Conservation (phyloP, 2,329 filamentous ascomycete species). For the Paracamarosporium sp. region DNA sequence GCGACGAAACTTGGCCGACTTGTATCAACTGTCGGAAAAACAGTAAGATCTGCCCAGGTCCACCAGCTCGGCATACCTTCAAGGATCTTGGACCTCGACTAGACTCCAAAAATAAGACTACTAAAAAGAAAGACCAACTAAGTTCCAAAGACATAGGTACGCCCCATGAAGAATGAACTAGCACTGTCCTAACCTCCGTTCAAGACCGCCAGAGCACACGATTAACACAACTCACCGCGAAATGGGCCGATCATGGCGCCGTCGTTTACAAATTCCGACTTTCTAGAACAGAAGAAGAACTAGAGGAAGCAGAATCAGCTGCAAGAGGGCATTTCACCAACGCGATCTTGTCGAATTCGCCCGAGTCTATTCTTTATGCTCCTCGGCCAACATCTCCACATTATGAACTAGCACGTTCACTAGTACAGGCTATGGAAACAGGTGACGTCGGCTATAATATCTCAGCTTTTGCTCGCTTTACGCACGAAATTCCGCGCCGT, state of each 20-base stretch:
- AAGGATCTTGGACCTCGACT: constrained; percentile 33
- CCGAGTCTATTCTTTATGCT: constrained; percentile 21
- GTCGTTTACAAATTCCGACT: constrained; percentile 38
- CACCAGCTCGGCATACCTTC: constrained; percentile 41
- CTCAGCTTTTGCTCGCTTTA: constrained; percentile 40
- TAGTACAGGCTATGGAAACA: constrained; percentile 31
- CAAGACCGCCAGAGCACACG: constrained; percentile 21
- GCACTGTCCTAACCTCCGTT: background rate
- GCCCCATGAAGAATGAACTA: background rate
- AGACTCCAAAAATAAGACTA: constrained; percentile 1
- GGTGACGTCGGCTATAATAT: constrained; percentile 38
- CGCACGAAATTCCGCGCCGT: constrained; percentile 35
- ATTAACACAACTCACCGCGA: constrained; percentile 33
- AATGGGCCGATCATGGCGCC: constrained; percentile 32
- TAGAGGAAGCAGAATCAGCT: constrained; percentile 10
- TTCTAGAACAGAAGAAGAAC: constrained; percentile 13
- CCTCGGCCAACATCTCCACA: constrained; percentile 35
- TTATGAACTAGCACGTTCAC: constrained; percentile 33
- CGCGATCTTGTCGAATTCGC: constrained; percentile 16
- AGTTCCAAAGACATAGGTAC: background rate
- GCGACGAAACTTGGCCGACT: constrained; percentile 42
- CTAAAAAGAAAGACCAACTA: background rate
- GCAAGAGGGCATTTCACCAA: constrained; percentile 11
- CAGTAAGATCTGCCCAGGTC: constrained; percentile 41
- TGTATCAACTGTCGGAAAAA: constrained; percentile 45